phyloP scores from a whole-genome alignment of 2,329 filamentous ascomycete genomes.

The Daldinia sp. region DNA sequence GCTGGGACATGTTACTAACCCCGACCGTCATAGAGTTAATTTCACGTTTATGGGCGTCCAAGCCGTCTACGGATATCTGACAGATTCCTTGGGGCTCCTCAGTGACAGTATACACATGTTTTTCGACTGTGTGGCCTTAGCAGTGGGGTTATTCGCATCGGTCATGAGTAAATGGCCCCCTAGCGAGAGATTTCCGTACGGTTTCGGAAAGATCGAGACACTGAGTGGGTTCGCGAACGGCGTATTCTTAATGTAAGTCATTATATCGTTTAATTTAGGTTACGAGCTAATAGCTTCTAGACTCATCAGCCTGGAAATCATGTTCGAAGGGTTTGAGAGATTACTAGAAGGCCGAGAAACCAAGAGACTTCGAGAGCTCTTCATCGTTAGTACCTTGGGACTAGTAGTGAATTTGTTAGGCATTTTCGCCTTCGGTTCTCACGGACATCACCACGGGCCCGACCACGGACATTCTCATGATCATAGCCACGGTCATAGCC shows the following conservation, averaged over 20 bases:
- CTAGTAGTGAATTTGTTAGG: constrained; percentile 91
- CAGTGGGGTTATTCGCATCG: constrained; percentile 88
- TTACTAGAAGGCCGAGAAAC: constrained; percentile 85
- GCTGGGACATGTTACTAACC: constrained; percentile 24
- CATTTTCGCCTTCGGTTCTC: constrained; percentile 81
- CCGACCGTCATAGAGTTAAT: constrained; percentile 71
- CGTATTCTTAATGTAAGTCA: constrained; percentile 82
- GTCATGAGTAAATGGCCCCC: constrained; percentile 98
- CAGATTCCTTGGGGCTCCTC: constrained; percentile 91
- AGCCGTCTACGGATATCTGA: constrained; percentile 91
- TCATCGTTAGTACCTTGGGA: constrained; percentile 87
- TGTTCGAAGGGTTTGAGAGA: constrained; percentile 91
- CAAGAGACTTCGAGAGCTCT: constrained; percentile 82
- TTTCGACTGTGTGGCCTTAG: constrained; percentile 93
- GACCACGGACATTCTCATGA: constrained; percentile 56
- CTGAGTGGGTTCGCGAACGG: constrained; percentile 96
- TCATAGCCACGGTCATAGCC: constrained; percentile 49
- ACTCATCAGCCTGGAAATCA: constrained; percentile 93
- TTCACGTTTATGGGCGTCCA: constrained; percentile 95
- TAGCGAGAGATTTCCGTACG: constrained; percentile 88
- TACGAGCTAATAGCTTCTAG: constrained; percentile 51
- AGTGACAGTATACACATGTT: constrained; percentile 99
- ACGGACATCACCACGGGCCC: constrained; percentile 58
- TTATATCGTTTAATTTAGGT: not conserved
- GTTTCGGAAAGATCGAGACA: constrained; percentile 96